A percentile compares a stretch with the other conserved stretches of the same genome.
phyloP scores from a whole-genome alignment of 805 yeast species.

The Kuraishia hungarica region DNA sequence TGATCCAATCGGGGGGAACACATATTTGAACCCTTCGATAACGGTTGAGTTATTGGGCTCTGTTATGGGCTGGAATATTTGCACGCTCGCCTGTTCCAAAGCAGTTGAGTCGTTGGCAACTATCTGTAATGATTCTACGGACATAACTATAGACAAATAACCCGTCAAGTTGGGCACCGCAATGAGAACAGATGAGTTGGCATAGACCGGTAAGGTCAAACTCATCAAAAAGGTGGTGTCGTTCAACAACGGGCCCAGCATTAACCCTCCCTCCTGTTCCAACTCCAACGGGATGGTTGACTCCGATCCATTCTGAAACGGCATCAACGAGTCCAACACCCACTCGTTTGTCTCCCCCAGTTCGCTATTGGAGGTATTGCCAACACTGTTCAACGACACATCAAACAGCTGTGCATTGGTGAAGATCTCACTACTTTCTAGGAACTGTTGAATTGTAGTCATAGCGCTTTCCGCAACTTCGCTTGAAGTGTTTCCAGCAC shows the following conservation, averaged over 20 bases:
- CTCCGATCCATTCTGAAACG: conserved; percentile 34
- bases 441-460: conserved; percentile 47
- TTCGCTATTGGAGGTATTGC: conserved; percentile 28
- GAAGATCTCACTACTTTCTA: conserved; percentile 55
- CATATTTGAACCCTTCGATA: conserved; percentile 28
- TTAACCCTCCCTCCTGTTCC: conserved; percentile 32
- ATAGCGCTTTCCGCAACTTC: conserved; percentile 37
- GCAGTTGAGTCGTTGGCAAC: conserved; percentile 33
- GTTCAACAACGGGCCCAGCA: conserved; percentile 61
- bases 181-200: conserved; percentile 62
- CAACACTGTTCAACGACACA: conserved; percentile 39
- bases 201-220: conserved; percentile 66
- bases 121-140: conserved; percentile 32
- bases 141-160: conserved; percentile 52
- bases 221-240: conserved; percentile 50
- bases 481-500: conserved; percentile 63
- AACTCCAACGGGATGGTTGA: conserved; percentile 32
- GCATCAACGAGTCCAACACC: conserved; percentile 32
- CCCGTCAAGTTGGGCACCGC: conserved; percentile 58
- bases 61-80: conserved; percentile 15
- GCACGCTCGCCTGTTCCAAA: conserved; percentile 23
- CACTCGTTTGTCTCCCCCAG: conserved; percentile 18
- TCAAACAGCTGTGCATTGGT: conserved; percentile 64
- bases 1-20: conserved; percentile 28
- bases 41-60: conserved; percentile 13